phyloP scores from a whole-genome alignment of 1,139 yeast genomes.

The Lizanozyma gosingica region DNA sequence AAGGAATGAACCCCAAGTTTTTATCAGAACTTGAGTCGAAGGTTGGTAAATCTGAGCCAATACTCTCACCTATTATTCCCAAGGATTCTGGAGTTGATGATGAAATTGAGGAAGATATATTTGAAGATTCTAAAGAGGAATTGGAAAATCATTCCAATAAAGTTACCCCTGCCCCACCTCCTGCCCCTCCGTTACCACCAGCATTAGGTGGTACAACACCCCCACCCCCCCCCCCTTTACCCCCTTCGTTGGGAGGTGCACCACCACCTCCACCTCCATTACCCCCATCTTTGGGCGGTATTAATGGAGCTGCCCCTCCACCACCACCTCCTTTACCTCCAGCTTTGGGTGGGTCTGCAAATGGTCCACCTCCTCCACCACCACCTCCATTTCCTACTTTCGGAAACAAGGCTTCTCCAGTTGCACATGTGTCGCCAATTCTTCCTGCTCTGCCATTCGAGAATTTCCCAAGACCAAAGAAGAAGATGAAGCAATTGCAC shows the following conservation, averaged over 20 bases:
- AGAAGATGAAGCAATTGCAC: conserved; percentile 70
- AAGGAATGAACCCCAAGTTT: conserved; percentile 45
- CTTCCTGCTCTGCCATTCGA: conserved; percentile 36
- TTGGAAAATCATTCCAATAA: conserved; percentile 1
- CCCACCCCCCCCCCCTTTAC: conserved; percentile 12
- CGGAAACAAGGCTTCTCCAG: conserved; percentile 15
- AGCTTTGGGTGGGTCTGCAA: conserved; percentile 8
- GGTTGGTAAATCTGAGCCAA: conserved; percentile 32
- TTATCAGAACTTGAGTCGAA: conserved; percentile 49
- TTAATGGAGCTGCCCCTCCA: conserved; percentile 8
- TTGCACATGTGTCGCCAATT: conserved; percentile 13
- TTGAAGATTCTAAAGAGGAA: not conserved
- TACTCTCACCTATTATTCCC: conserved; percentile 13
- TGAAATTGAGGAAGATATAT: conserved; percentile 3
- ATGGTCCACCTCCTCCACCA: conserved; percentile 16
- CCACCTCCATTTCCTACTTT: conserved; percentile 16
- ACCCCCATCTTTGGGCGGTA: conserved; percentile 21
- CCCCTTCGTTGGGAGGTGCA: conserved; percentile 4
- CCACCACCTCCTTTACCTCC: conserved; percentile 13
- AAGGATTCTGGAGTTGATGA: conserved; percentile 5
- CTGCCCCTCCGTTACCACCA: conserved; percentile 18
- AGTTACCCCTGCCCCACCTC: conserved; percentile 16
- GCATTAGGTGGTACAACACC: conserved; percentile 5
- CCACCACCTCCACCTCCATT: conserved; percentile 17
- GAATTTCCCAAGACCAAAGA: conserved; percentile 64